phyloP scores from a whole-genome alignment of 768 basidiomycete species.

The Lentinus brumalis region DNA sequence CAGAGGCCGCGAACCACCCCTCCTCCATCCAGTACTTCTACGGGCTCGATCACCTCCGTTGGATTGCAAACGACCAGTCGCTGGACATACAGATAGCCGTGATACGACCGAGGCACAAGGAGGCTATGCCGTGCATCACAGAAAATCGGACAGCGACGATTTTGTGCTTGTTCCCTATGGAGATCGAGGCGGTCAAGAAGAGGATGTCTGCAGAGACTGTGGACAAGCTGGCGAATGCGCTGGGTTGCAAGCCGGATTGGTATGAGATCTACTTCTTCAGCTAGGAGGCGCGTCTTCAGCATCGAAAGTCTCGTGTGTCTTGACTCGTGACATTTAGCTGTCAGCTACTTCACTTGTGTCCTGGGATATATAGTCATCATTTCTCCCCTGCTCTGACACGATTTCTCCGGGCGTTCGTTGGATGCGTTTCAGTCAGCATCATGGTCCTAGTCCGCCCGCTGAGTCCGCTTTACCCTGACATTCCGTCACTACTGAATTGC shows the following conservation, averaged over 20 bases:
- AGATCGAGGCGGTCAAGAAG: neutral
- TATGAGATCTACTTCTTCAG: neutral
- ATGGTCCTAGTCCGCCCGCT: too few species aligned
- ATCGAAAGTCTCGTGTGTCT: too few species aligned
- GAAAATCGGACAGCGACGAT: neutral
- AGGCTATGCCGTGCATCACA: neutral
- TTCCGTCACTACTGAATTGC: too few species aligned
- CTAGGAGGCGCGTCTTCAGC: neutral
- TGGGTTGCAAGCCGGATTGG: neutral
- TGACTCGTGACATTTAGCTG: too few species aligned
- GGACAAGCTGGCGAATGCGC: neutral
- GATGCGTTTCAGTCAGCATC: too few species aligned
- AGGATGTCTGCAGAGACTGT: neutral
- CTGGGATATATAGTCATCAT: too few species aligned
- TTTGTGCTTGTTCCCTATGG: neutral
- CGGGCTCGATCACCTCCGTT: neutral
- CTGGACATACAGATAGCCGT: neutral
- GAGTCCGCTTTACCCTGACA: too few species aligned
- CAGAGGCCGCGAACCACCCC: neutral
- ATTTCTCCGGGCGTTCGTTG: too few species aligned
- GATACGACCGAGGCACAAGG: neutral
- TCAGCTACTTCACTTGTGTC: too few species aligned
- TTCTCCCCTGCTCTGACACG: too few species aligned
- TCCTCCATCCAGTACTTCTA: neutral
- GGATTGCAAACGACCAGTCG: neutral